These are phyloP conservation scores for Erysimum cheiri DNA, from an alignment of 441 rosid species.

Conservation along the genomic window DNA sequence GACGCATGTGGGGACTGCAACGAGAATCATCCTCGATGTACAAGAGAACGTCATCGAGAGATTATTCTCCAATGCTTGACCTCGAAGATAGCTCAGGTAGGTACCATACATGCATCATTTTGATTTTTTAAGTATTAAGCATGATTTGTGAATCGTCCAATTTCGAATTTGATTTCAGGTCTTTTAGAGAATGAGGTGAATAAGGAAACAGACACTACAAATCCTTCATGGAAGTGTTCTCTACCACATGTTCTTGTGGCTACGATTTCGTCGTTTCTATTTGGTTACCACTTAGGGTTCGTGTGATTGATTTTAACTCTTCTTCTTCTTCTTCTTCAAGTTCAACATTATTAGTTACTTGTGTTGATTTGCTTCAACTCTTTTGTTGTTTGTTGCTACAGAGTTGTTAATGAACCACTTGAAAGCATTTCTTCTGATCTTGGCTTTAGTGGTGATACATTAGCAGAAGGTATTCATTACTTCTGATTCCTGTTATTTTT, in stretches of 20 bases:
- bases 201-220: slow-evolving; percentile 30
- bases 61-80: slow-evolving; percentile 30
- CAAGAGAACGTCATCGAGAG: slow-evolving; percentile 45
- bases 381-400: slow-evolving; percentile 23
- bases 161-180: slow-evolving; percentile 22
- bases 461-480: slow-evolving; percentile 71
- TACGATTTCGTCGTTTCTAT: slow-evolving; percentile 40
- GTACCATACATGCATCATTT: not conserved
- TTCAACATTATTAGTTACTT: not conserved
- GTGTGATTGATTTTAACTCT: not conserved
- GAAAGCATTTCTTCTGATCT: slow-evolving; percentile 80
- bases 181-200: slow-evolving; percentile 18
- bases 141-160: not conserved
- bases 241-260: slow-evolving; percentile 42
- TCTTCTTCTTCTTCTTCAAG: not conserved
- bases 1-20: slow-evolving; percentile 40
- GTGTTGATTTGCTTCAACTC: not conserved
- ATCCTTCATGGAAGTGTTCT: slow-evolving; percentile 42
- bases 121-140: not conserved
- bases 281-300: slow-evolving; percentile 47
- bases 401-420: slow-evolving; percentile 91
- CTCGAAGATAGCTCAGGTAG: slow-evolving; percentile 40
- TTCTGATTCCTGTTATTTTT: not conserved
- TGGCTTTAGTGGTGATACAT: slow-evolving; percentile 77
- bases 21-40: slow-evolving; percentile 46